Evolutionary conservation across 75 land plant genomes (phyloP), one percentile per base, ranked within the genome.

Genomic region (Pinus taeda): DNA sequence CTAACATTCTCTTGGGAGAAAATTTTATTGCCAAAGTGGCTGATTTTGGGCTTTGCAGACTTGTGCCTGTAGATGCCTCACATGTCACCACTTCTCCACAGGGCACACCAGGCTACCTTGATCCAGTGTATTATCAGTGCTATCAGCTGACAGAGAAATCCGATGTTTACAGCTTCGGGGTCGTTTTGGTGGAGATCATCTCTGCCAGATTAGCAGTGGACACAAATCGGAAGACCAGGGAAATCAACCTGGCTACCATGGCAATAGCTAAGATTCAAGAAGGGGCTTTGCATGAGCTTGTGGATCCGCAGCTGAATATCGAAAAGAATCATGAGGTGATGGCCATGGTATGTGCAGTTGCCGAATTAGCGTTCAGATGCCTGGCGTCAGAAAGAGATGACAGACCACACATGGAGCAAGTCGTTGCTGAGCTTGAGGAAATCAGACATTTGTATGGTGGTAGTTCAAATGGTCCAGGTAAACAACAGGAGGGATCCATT

Each of bases 281-380:
- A 14, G 84, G 83, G 15, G 72, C 74, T n/a, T 57, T 89, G 83
- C 62, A 79, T 13, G 88, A 92, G 67, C 64, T 94, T 3, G 85
- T 92, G 15, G 97, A 91, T 69, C 85, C 85, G 15, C 13, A 21
- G 15, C 82, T 90, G 71, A 85, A 84, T 57, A 83, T 53, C 61
- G 67, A 81, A 1, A 45, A 75, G 53, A 81, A 91, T 73, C 8
- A 24, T 11, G 72, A 14, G 6, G 83, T 85, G 79, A 76, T 61
- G 74, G 60, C 55, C 77, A 82, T 75, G 85, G 78, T 83, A 0
- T 79, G 56, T 2, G 11, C 53, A 57, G 89, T 94, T 30, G 92
- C 88, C 9, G 88, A 88, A 80, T 36, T 94, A 42, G 92, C 91
- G 4, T 86, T 94, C 73, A 76, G 64, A 71, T 94, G 97, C 77